phyloP scores from a whole-genome alignment of 768 basidiomycete species.

The Tulasnella sp. region DNA sequence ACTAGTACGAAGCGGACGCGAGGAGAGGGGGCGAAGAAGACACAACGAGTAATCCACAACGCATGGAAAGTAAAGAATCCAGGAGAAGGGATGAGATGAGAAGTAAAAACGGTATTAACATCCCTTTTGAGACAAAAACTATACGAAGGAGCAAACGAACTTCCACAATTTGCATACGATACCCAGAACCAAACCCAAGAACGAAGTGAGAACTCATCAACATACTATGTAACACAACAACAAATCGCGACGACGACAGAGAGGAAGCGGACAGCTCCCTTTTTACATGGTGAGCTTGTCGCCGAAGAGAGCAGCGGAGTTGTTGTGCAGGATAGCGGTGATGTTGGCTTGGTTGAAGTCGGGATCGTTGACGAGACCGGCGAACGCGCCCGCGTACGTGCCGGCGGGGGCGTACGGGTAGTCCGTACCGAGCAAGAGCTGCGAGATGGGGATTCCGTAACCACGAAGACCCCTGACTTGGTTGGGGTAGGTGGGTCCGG shows the following conservation, averaged over 20 bases:
- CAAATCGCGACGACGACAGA: not conserved
- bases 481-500: conserved; percentile 9
- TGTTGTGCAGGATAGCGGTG: not conserved
- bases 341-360: not conserved
- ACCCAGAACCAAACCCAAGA: not conserved
- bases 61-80: not conserved
- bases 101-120: not conserved
- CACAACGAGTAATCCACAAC: not conserved
- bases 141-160: not conserved
- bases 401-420: conserved; percentile 5
- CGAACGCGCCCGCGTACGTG: not conserved
- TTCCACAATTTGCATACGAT: not conserved
- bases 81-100: not conserved
- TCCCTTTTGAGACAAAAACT: not conserved
- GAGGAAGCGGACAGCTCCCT: not conserved
- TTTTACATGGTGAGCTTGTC: not conserved
- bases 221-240: not conserved
- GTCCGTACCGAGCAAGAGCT: conserved; percentile 7
- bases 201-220: not conserved
- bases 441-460: conserved; percentile 9
- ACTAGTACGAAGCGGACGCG: not conserved
- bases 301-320: not conserved
- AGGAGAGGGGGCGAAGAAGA: not conserved
- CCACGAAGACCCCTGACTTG: conserved; percentile 2
- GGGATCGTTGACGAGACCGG: not conserved